Evolutionary conservation across 2,329 filamentous ascomycete genomes (phyloP).

Genomic region (Gaeumannomyces tritici): DNA sequence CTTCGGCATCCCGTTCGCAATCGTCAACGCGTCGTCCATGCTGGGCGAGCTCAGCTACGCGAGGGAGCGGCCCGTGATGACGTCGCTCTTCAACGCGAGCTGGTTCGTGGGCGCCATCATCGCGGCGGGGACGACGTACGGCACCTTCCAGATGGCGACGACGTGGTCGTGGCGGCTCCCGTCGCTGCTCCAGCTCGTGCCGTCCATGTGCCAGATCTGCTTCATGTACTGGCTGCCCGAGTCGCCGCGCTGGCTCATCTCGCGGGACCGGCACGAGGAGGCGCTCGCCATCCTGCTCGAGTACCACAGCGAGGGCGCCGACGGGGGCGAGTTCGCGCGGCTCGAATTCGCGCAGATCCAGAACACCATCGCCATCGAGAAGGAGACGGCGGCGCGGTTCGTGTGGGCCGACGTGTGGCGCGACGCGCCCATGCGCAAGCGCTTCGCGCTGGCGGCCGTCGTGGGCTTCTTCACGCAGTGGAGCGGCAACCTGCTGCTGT

Average conservation of each 20-base stretch:
- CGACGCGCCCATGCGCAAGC: constrained; percentile 22
- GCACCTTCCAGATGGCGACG: constrained; percentile 9
- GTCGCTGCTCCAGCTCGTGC: constrained; percentile 8
- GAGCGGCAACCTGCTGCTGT: constrained; percentile 27
- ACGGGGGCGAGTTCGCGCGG: constrained; percentile 39
- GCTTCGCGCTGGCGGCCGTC: constrained; percentile 22
- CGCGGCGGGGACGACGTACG: constrained; percentile 29
- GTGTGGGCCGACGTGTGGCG: constrained; percentile 25
- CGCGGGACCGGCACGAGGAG: constrained; percentile 41
- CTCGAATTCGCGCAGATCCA: constrained; percentile 48
- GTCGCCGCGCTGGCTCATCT: constrained; percentile 37
- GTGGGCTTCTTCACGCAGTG: constrained; percentile 30
- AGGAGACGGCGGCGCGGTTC: constrained; percentile 32
- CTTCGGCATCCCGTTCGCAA: constrained; percentile 10
- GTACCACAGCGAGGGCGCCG: constrained; percentile 47
- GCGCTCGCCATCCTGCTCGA: constrained; percentile 44
- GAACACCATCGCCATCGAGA: constrained; percentile 36
- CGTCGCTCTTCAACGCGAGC: constrained; percentile 8
- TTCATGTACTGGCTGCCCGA: constrained; percentile 24
- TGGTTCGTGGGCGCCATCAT: constrained; percentile 28
- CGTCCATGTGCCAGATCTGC: constrained; percentile 4
- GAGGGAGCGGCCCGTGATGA: constrained; percentile 20
- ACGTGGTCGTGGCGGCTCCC: constrained; percentile 13
- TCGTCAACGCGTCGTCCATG: constrained; percentile 21
- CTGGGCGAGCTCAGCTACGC: constrained; percentile 25